Evolutionary conservation across 1,284 basidiomycete genomes (phyloP).

Genomic region (Irpex rosettiformis): DNA sequence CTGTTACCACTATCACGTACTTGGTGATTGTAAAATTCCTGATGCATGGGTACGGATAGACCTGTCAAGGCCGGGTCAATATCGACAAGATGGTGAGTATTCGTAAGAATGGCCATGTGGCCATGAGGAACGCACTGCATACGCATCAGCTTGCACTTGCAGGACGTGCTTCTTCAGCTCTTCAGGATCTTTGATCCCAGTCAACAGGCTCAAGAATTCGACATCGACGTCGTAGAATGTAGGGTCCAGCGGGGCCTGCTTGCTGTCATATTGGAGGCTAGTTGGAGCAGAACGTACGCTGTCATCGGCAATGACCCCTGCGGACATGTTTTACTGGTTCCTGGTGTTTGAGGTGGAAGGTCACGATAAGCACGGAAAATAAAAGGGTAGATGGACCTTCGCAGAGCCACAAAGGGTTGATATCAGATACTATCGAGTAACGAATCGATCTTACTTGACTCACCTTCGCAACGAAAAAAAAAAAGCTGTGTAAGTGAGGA

Average conservation of each 20-base stretch:
- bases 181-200: constrained; percentile 37
- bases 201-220: constrained; percentile 37
- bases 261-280: constrained; percentile 9
- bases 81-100: background rate
- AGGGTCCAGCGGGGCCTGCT: constrained; percentile 29
- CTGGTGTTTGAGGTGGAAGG: no score
- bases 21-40: constrained; percentile 38
- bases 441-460: background rate
- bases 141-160: constrained; percentile 41
- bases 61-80: constrained; percentile 18
- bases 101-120: background rate
- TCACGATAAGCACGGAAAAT: no score
- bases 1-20: constrained; percentile 24
- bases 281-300: constrained; percentile 26
- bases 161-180: constrained; percentile 44
- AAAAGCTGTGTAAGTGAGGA: background rate
- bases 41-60: constrained; percentile 39
- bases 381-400: no score
- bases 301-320: background rate
- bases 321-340: background rate
- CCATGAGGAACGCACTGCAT: constrained; percentile 27
- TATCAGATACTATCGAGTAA: background rate
- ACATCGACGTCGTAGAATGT: constrained; percentile 27
- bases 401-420: no score
- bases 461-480: background rate